phyloP scores from a whole-genome alignment of 2,329 filamentous ascomycete genomes.

The Pseudogymnoascus sp. region DNA sequence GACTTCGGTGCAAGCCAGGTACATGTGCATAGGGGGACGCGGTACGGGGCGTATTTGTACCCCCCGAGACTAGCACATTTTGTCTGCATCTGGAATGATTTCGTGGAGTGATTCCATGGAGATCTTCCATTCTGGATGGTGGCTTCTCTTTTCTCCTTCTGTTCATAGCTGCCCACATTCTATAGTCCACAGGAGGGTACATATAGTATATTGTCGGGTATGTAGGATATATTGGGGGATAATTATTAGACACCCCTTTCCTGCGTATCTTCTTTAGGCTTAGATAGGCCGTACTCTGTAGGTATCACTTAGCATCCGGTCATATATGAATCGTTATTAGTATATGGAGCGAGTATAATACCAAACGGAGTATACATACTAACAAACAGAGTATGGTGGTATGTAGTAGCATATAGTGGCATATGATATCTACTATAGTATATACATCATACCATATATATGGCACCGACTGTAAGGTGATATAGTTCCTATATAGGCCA shows the following conservation, averaged over 20 bases:
- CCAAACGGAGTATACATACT: background rate
- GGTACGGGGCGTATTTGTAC: background rate
- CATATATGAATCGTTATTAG: background rate
- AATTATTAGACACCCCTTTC: background rate
- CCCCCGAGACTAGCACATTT: background rate
- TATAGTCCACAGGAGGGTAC: background rate
- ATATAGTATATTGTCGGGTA: background rate
- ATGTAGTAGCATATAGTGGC: background rate
- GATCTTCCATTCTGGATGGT: background rate
- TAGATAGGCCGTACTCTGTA: background rate
- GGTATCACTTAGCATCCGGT: background rate
- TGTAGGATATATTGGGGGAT: background rate
- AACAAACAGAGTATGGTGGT: background rate
- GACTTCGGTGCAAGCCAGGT: background rate
- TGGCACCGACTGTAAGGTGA: background rate
- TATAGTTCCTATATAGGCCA: background rate
- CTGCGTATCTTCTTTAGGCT: background rate
- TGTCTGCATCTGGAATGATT: background rate
- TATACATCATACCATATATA: background rate
- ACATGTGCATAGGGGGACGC: background rate
- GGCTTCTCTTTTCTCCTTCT: background rate
- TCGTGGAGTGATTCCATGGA: background rate
- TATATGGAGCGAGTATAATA: background rate
- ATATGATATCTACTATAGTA: background rate
- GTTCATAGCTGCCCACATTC: background rate